Evolutionary conservation across 129 eudicot genomes (phyloP).

Genomic region (Deinandra increscens): DNA sequence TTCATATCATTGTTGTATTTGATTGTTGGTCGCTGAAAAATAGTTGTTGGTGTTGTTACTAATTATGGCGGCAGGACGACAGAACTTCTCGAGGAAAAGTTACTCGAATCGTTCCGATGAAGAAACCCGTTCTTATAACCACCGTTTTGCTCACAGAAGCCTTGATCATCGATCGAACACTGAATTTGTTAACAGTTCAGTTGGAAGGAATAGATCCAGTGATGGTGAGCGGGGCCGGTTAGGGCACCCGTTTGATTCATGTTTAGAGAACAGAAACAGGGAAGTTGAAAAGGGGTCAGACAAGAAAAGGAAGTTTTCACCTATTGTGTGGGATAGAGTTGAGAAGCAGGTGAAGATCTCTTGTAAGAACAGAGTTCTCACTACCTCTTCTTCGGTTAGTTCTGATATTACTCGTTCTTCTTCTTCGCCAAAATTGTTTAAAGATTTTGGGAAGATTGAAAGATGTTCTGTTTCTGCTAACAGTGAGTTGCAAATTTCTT

Average conservation of each 20-base stretch:
- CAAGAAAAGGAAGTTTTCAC: constrained; percentile 74
- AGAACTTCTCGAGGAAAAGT: constrained; percentile 29
- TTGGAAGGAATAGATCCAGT: constrained; percentile 9
- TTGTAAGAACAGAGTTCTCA: constrained; percentile 25
- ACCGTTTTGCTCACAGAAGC: neutral
- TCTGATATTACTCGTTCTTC: constrained; percentile 18
- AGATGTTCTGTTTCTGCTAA: constrained; percentile 18
- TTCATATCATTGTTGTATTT: constrained; percentile 20
- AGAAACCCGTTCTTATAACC: constrained; percentile 16
- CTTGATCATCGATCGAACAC: neutral
- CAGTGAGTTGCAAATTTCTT: constrained; percentile 24
- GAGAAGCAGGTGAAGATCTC: constrained; percentile 43
- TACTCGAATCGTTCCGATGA: constrained; percentile 13
- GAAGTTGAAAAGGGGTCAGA: neutral
- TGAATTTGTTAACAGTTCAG: neutral
- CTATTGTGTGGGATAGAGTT: constrained; percentile 75
- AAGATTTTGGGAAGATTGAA: constrained; percentile 18
- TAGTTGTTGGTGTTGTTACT: constrained; percentile 36
- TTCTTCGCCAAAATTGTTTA: constrained; percentile 22
- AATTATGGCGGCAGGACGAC: constrained; percentile 50
- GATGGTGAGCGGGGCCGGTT: neutral
- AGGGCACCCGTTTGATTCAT: neutral
- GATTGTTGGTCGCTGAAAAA: constrained; percentile 32
- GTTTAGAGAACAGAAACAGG: neutral
- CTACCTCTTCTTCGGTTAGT: neutral